Conservation (phyloP, 2,329 filamentous ascomycete genomes). For the Tolypocladium tropicale region DNA sequence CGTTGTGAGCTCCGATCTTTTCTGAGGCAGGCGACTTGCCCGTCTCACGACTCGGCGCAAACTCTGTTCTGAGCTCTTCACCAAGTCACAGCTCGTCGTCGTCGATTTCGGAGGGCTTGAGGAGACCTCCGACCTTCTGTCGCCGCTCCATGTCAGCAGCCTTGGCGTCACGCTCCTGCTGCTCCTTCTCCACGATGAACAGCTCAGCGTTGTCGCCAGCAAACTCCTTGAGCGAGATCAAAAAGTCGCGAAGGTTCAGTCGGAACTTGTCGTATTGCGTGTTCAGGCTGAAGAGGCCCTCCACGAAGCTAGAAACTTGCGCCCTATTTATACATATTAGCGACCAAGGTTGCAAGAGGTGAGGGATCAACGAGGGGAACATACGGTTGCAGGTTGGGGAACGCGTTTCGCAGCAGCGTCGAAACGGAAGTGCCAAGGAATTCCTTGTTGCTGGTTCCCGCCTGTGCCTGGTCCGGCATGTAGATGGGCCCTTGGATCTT, state of each 20-base stretch:
- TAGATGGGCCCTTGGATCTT: constrained; percentile 94
- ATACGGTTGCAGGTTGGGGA: constrained; percentile 85
- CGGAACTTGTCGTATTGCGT: constrained; percentile 91
- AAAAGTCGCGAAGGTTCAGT: constrained; percentile 87
- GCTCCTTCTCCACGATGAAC: constrained; percentile 88
- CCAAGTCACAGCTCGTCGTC: constrained; percentile 84
- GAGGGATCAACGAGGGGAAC: constrained; percentile 24
- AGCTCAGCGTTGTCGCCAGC: constrained; percentile 91
- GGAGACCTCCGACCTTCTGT: constrained; percentile 87
- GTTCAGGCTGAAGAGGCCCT: constrained; percentile 80
- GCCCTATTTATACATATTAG: constrained; percentile 41
- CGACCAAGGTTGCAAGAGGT: neutral
- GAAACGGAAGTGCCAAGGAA: constrained; percentile 85
- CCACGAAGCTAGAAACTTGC: constrained; percentile 85
- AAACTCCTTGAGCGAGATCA: constrained; percentile 96
- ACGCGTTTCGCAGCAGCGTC: constrained; percentile 76
- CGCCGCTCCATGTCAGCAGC: constrained; percentile 82
- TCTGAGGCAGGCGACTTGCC: constrained; percentile 11
- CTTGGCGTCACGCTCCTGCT: constrained; percentile 76
- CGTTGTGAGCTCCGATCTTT: constrained; percentile 14
- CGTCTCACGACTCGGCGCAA: constrained; percentile 28
- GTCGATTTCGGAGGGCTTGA: constrained; percentile 96
- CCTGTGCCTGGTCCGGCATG: constrained; percentile 67
- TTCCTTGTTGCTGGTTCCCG: constrained; percentile 79
- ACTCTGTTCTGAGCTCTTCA: constrained; percentile 55